Evolutionary conservation across 805 yeast species (phyloP).

Genomic region (Kuraishia piskuri): DNA sequence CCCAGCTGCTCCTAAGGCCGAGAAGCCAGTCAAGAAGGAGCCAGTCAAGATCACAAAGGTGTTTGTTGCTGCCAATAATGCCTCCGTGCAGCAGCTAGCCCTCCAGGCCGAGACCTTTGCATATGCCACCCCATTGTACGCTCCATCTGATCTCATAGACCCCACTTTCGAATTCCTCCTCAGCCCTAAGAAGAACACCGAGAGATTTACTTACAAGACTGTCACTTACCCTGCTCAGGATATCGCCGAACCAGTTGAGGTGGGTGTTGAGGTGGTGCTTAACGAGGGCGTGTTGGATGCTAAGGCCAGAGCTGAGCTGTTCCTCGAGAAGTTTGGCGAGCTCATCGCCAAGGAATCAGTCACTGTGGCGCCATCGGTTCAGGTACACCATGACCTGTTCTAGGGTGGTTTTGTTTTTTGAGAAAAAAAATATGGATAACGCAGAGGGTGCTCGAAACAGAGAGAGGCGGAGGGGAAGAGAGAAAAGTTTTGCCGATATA

Average conservation of each 20-base stretch:
- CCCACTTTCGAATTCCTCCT: constrained; percentile 52
- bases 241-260: constrained; percentile 16
- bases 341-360: neutral
- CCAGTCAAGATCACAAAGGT: constrained; percentile 24
- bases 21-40: constrained; percentile 11
- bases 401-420: neutral
- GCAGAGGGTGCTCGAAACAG: neutral
- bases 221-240: constrained; percentile 12
- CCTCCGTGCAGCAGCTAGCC: constrained; percentile 32
- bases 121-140: constrained; percentile 25
- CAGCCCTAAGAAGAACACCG: constrained; percentile 32
- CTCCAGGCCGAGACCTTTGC: constrained; percentile 35
- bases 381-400: neutral
- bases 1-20: constrained; percentile 9
- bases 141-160: constrained; percentile 42
- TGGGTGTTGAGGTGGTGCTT: constrained; percentile 26
- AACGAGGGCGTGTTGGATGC: constrained; percentile 34
- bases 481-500: neutral
- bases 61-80: constrained; percentile 20
- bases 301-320: constrained; percentile 32
- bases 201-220: constrained; percentile 30
- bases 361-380: neutral
- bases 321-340: constrained; percentile 2
- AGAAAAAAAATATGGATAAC: neutral
- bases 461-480: neutral